A percentile compares a stretch with the other conserved stretches of the same genome.
Conservation (phyloP, 2,329 filamentous ascomycete genomes). For the Sporothrix brunneoviolacea region DNA sequence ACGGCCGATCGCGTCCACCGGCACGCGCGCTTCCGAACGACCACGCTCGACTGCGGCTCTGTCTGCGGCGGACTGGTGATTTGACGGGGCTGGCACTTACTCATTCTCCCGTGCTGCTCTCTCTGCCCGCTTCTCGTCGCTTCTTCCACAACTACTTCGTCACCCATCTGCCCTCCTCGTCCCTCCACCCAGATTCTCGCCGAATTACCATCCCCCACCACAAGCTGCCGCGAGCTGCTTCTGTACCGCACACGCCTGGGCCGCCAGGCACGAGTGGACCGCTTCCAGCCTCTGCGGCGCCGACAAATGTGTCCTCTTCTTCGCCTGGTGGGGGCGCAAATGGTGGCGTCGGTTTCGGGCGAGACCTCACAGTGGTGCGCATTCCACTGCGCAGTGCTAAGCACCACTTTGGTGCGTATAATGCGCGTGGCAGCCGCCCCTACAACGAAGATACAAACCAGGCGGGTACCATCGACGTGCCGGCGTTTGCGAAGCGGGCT, state of each 20-base stretch:
- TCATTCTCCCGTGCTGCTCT: background rate
- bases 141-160: slow-evolving; percentile 94
- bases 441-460: slow-evolving; percentile 95
- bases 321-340: slow-evolving; percentile 40
- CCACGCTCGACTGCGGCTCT: background rate
- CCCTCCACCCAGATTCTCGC: slow-evolving; percentile 79
- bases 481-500: slow-evolving; percentile 80
- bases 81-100: background rate
- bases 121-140: slow-evolving; percentile 10
- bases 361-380: slow-evolving; percentile 87
- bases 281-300: slow-evolving; percentile 39
- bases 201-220: slow-evolving; percentile 61
- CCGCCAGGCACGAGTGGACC: slow-evolving; percentile 41
- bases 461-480: slow-evolving; percentile 85
- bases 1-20: slow-evolving; percentile 1
- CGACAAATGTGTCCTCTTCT: slow-evolving; percentile 22
- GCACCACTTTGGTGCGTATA: slow-evolving; percentile 83
- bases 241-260: slow-evolving; percentile 63
- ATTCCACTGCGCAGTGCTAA: slow-evolving; percentile 92
- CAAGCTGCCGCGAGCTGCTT: slow-evolving; percentile 79
- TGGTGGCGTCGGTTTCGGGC: slow-evolving; percentile 30
- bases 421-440: slow-evolving; percentile 71
- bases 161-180: slow-evolving; percentile 88
- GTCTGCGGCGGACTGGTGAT: background rate
- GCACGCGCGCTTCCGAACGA: background rate